phyloP scores from a whole-genome alignment of 768 basidiomycete genomes.

The Pisolithus marmoratus region DNA sequence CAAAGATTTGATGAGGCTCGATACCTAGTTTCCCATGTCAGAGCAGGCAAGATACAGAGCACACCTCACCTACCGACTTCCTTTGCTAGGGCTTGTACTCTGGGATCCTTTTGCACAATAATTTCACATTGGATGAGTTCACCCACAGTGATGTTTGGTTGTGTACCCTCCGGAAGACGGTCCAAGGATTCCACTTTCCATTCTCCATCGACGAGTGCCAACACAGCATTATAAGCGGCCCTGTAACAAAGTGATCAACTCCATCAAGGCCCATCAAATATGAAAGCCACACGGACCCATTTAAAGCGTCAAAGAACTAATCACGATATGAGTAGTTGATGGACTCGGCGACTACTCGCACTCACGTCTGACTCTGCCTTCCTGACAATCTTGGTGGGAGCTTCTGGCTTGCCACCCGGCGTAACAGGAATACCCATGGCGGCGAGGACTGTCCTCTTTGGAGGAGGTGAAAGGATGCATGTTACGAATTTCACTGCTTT shows the following conservation, averaged over 20 bases:
- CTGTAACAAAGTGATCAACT: conserved; percentile 15
- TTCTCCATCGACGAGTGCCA: conserved; percentile 43
- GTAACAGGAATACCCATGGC: conserved; percentile 67
- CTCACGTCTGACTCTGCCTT: conserved; percentile 77
- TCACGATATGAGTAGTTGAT: neutral
- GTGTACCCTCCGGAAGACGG: conserved; percentile 56
- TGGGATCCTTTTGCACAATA: conserved; percentile 60
- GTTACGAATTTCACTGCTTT: conserved; percentile 74
- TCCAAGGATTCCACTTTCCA: conserved; percentile 63
- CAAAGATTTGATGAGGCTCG: conserved; percentile 59
- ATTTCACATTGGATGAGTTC: conserved; percentile 75
- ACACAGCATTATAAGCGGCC: conserved; percentile 52
- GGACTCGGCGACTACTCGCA: conserved; percentile 8
- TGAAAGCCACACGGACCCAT: conserved; percentile 46
- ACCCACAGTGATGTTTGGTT: conserved; percentile 80
- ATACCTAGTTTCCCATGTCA: conserved; percentile 42
- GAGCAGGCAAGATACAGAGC: neutral
- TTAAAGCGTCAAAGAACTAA: conserved; percentile 74
- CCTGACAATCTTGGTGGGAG: conserved; percentile 48
- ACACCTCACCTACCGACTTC: conserved; percentile 56
- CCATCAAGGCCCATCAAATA: conserved; percentile 5
- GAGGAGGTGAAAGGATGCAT: conserved; percentile 60
- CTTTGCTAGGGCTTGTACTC: conserved; percentile 64
- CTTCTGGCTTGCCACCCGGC: conserved; percentile 52
- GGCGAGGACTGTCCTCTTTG: conserved; percentile 73